Evolutionary conservation across 2,329 filamentous ascomycete species (phyloP), one percentile per base, ranked within the genome.

Genomic region (Xylaria sp.): DNA sequence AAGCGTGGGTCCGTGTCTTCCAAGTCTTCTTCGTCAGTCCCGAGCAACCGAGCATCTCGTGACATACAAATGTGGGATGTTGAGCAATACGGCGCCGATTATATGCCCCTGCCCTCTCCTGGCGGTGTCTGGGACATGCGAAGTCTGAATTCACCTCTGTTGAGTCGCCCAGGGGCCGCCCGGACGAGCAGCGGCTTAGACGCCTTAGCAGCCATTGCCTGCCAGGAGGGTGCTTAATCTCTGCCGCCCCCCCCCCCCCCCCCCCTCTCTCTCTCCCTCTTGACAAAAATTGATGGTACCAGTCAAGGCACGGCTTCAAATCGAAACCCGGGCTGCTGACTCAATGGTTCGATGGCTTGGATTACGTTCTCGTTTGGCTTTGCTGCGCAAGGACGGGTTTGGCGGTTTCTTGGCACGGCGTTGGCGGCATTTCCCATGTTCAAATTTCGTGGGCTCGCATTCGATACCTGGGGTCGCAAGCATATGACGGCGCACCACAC

Each of bases 161-260:
- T 84, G 72, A 80, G 77, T 71, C 83, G 84, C n/a, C 85, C 85
- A 3, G 78, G 76, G 13, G 74, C 80, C 7, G 75, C 76, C 2
- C 79, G 82, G 67, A 82, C 82, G n/a, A 85, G 81, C 71, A 87
- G 83, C 67, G 86, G 86, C 23, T 82, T 89, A 5, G 86, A 88
- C 70, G 83, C 86, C 8, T 79, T 89, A 23, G 86, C 86, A 80
- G 86, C 85, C 25, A 82, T 87, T 15, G 86, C 85, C 28, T 86
- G 84, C 70, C 84, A 86, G 75, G 84, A 86, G 72, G 82, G 82
- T 54, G 74, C 77, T 33, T 74, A 55, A 46, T 28, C n/a, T 49
- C 28, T 48, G 10, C 23, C 1, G 13, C 41, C 4, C 18, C n/a
- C 18, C n/a, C 41, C 15, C 39, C 10, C 6, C 15, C 10, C 15